Percentiles rank a stretch among this genome's conserved stretches.
Conservation (phyloP, 208 protist species). For the Phytomonas francai region DNA sequence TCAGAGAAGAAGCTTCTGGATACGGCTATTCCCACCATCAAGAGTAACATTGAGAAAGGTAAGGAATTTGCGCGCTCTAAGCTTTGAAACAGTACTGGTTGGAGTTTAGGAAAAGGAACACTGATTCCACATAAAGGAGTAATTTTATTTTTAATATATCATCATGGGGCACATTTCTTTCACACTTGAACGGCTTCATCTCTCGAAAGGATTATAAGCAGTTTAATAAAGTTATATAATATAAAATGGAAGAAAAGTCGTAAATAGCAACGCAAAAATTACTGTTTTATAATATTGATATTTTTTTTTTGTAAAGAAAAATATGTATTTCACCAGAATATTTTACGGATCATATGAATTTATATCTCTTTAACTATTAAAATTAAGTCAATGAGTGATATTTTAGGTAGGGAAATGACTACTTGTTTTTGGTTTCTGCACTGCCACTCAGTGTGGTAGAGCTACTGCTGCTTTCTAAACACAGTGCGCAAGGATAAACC, state of each 20-base stretch:
- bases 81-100: conserved; percentile 31
- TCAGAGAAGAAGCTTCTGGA: conserved; percentile 30
- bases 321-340: too few species aligned
- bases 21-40: conserved; percentile 32
- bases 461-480: too few species aligned
- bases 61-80: conserved; percentile 64
- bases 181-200: neutral
- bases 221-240: neutral
- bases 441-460: too few species aligned
- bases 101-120: neutral
- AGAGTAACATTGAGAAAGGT: conserved; percentile 78
- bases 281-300: neutral
- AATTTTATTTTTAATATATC: conserved; percentile 4
- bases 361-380: too few species aligned
- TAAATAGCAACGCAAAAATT: neutral
- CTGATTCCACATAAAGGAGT: neutral
- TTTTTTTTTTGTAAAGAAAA: too few species aligned
- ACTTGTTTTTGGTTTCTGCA: too few species aligned
- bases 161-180: neutral
- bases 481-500: too few species aligned
- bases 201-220: conserved; percentile 7
- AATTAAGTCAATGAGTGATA: too few species aligned
- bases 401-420: too few species aligned
- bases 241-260: neutral
- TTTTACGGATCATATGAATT: too few species aligned